phyloP scores from a whole-genome alignment of 1,284 basidiomycete species.

The Porogramme epimiltina region DNA sequence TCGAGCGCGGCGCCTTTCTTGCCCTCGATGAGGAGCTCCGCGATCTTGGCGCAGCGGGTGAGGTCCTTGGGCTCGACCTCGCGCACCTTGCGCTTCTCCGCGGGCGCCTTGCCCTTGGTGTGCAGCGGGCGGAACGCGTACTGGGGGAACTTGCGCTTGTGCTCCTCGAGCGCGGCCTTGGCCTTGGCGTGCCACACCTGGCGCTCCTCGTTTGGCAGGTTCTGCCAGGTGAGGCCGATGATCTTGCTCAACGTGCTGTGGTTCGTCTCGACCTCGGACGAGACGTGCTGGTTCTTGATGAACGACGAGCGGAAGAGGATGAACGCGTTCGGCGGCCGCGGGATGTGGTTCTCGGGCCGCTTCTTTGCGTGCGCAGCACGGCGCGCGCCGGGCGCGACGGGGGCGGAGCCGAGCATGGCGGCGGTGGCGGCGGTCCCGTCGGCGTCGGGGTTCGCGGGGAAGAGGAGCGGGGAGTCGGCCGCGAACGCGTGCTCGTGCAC shows the following conservation, averaged over 20 bases:
- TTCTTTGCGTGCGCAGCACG: slow-evolving; percentile 56
- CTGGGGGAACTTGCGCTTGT: slow-evolving; percentile 67
- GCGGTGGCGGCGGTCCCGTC: too few species aligned
- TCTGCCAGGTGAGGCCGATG: slow-evolving; percentile 67
- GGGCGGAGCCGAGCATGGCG: too few species aligned
- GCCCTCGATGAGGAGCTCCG: slow-evolving; percentile 74
- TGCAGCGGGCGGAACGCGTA: slow-evolving; percentile 72
- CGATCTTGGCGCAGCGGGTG: slow-evolving; percentile 74
- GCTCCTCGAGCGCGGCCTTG: slow-evolving; percentile 63
- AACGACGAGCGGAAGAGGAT: slow-evolving; percentile 93
- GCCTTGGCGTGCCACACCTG: slow-evolving; percentile 72
- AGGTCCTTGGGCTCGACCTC: slow-evolving; percentile 71
- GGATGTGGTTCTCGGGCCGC: slow-evolving; percentile 79
- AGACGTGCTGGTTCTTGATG: slow-evolving; percentile 76
- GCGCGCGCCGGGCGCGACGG: slow-evolving; percentile 22
- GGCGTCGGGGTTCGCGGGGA: slow-evolving; percentile 42
- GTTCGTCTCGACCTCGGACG: slow-evolving; percentile 77
- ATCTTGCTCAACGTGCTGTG: slow-evolving; percentile 69
- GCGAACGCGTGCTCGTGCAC: slow-evolving; percentile 18
- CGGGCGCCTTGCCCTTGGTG: slow-evolving; percentile 39
- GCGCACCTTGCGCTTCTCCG: slow-evolving; percentile 61
- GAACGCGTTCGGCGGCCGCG: slow-evolving; percentile 92
- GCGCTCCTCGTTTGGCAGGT: slow-evolving; percentile 67
- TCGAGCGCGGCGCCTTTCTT: slow-evolving; percentile 73
- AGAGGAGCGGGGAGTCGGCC: slow-evolving; percentile 38